Evolutionary conservation across 148 eudicot genomes (phyloP).

Genomic region (Polygonum maritimum): DNA sequence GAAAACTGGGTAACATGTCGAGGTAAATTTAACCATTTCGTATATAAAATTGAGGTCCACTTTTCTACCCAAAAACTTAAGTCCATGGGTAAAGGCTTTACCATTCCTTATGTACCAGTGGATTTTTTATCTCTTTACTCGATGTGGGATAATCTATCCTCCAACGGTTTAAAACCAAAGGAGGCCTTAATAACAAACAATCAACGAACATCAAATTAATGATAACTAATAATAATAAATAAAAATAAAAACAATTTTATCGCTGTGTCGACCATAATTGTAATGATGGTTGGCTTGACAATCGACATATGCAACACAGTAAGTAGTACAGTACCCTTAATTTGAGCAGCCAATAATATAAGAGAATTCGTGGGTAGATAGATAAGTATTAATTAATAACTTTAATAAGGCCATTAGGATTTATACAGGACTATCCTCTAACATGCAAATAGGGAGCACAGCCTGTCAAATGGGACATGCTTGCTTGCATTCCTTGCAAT

Average conservation of each 20-base stretch:
- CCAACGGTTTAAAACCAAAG: no score
- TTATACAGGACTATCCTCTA: not conserved
- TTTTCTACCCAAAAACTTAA: no score
- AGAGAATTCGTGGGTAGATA: not conserved
- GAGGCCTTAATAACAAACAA: not conserved
- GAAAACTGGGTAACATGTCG: no score
- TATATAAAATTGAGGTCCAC: no score
- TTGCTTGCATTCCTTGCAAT: not conserved
- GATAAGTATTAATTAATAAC: not conserved
- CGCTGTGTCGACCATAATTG: not conserved
- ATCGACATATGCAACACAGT: not conserved
- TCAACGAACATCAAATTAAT: not conserved
- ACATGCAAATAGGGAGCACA: not conserved
- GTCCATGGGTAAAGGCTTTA: no score
- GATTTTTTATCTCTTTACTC: no score
- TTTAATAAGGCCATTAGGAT: not conserved
- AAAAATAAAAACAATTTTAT: not conserved
- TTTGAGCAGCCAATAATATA: not conserved
- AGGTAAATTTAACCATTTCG: no score
- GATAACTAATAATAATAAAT: no score
- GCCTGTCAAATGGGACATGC: constrained; percentile 6
- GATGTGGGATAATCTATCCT: no score
- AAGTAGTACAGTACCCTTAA: not conserved
- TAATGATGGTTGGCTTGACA: not conserved
- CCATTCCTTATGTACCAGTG: no score